Evolutionary conservation across 192 early-diverging fungal genomes (phyloP), one percentile per base, ranked within the genome.

Genomic region (Backusella tarrabulga): DNA sequence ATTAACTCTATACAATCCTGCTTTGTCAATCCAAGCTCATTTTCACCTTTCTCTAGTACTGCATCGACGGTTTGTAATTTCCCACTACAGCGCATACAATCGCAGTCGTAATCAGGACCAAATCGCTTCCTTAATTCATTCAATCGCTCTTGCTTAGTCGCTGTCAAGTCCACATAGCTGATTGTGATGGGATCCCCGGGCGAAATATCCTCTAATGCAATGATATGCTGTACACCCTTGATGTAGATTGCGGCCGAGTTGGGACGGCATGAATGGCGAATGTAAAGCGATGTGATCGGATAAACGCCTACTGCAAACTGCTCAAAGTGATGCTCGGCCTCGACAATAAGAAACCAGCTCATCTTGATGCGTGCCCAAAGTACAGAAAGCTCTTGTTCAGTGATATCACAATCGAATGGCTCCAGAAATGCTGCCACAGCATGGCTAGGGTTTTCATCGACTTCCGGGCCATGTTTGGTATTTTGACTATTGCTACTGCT

Each of bases 201-300:
- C 2, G 68, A 72, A 46, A 93, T 84, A 75, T 88, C 86, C 50
- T 87, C 79, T 2, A 91, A 76, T 3, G 87, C 81, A 36, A 80
- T 81, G 34, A 92, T 73, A 8, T 86, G 44, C 76, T 91, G 89
- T 6, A 69, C 60, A 32, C 79, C 77, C 0, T 81, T 83, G 42
- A 83, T 81, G 67, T 89, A 92, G 72, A 88, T 83, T 3, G 88
- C 84, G n/a, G 86, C 84, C 29, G 87, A 82, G 71, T 92, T 92
- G 19, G 92, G 91, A 19, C 73, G 80, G 76, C 92, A 93, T 6
- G 91, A 91, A 76, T 93, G 91, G 0, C n/a, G 26, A 72, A 92
- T 92, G 54, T 90, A 83, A 19, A 92, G 74, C 9, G 92, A 80
- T 1, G 88, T 92, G 4, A 93, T 46, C 0, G 92, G 91, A 87